Evolutionary conservation across 192 early-diverging fungal species (phyloP).

Genomic region (Coemansia sp.): DNA sequence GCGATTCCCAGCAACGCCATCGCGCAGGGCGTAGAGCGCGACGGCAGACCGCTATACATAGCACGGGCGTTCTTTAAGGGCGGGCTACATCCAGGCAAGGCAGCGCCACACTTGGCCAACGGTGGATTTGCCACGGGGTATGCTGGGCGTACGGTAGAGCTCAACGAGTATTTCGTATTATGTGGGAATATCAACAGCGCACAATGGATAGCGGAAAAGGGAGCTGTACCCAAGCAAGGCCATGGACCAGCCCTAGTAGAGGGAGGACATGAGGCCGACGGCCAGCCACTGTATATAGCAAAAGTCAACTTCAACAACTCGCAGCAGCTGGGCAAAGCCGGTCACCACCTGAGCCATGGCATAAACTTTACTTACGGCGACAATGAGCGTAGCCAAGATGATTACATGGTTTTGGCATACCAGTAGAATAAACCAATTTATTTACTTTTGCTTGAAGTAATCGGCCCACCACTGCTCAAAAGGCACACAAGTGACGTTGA

Average conservation of each 20-base stretch:
- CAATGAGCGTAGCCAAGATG: conserved; percentile 19
- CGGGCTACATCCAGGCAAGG: conserved; percentile 55
- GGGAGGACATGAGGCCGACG: conserved; percentile 44
- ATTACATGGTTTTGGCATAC: conserved; percentile 14
- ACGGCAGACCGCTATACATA: conserved; percentile 58
- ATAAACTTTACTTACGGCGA: conserved; percentile 39
- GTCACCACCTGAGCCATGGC: conserved; percentile 28
- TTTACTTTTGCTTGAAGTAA: conserved; percentile 6
- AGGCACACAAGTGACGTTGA: conserved; percentile 27
- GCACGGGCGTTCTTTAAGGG: conserved; percentile 58
- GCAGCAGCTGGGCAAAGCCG: conserved; percentile 48
- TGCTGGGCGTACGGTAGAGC: conserved; percentile 50
- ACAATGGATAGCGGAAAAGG: conserved; percentile 50
- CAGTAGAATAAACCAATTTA: not conserved
- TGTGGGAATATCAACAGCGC: conserved; percentile 58
- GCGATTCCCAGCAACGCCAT: conserved; percentile 41
- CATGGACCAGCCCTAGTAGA: conserved; percentile 17
- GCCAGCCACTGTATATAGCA: conserved; percentile 41
- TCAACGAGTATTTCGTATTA: conserved; percentile 59
- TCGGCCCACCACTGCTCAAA: conserved; percentile 44
- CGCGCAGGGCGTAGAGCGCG: conserved; percentile 56
- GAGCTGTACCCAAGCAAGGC: conserved; percentile 17
- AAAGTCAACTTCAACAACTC: conserved; percentile 24
- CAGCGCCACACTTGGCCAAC: conserved; percentile 43
- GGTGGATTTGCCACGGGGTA: conserved; percentile 56